Evolutionary conservation across 495 filamentous ascomycete genomes (phyloP).

Genomic region (Amniculicola lignicola): DNA sequence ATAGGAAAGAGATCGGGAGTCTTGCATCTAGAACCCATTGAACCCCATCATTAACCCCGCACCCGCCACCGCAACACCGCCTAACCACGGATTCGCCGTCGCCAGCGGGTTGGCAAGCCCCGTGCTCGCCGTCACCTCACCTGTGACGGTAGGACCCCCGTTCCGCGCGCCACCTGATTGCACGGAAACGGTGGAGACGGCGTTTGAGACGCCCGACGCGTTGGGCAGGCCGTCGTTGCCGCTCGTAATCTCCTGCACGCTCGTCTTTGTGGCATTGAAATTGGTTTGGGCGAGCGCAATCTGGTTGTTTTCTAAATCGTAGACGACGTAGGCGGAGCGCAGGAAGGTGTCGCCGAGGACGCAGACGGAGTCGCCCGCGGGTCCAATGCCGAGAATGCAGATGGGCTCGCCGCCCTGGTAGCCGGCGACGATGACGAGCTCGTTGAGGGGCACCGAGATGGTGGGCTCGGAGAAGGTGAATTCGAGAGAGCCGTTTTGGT

Average conservation of each 20-base stretch:
- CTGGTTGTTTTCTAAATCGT: conserved; percentile 82
- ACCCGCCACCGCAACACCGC: conserved; percentile 15
- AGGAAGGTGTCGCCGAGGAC: conserved; percentile 93
- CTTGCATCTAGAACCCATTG: conserved; percentile 20
- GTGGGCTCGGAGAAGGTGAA: conserved; percentile 69
- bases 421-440: conserved; percentile 69
- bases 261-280: conserved; percentile 66
- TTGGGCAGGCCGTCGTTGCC: conserved; percentile 64
- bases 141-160: conserved; percentile 16
- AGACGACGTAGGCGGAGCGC: conserved; percentile 87
- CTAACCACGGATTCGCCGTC: conserved; percentile 16
- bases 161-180: conserved; percentile 33
- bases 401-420: conserved; percentile 47
- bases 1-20: too few relatives aligned
- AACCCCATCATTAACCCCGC: conserved; percentile 24
- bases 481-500: conserved; percentile 49
- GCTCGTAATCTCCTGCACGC: conserved; percentile 69
- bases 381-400: conserved; percentile 67
- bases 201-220: conserved; percentile 63
- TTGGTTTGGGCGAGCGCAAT: conserved; percentile 83
- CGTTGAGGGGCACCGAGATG: conserved; percentile 71
- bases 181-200: conserved; percentile 50
- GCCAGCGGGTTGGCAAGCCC: conserved; percentile 8
- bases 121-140: neutral
- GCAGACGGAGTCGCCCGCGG: conserved; percentile 60